These are phyloP conservation scores for Mercurialis annua DNA, from an alignment of 345 rosid genomes.

Conservation along the genomic window DNA sequence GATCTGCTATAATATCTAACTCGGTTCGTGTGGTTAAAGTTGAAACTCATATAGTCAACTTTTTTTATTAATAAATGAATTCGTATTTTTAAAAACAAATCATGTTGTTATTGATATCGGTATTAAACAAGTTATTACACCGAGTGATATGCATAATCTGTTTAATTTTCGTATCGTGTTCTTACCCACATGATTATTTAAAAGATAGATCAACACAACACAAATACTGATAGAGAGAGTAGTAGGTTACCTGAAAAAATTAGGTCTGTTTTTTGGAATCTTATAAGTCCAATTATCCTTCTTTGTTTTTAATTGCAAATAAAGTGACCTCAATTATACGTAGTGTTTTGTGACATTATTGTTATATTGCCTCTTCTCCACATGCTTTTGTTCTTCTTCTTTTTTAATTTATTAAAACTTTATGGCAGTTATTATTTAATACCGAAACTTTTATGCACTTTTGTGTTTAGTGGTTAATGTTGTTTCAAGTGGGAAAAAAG, in stretches of 20 bases:
- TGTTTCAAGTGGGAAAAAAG: background rate
- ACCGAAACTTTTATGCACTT: background rate
- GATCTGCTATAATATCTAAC: no score
- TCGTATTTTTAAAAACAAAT: no score
- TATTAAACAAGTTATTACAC: no score
- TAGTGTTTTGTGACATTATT: background rate
- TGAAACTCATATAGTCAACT: no score
- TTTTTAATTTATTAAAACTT: background rate
- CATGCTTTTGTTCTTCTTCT: background rate
- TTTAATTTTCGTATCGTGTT: no score
- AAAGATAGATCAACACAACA: background rate
- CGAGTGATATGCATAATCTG: no score
- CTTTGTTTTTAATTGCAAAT: background rate
- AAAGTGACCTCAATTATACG: background rate
- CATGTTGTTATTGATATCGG: no score
- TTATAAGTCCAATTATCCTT: background rate
- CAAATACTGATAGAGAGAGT: background rate
- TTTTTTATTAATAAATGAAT: no score
- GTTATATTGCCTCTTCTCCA: background rate
- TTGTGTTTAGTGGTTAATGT: background rate
- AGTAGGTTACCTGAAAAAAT: constrained; percentile 25
- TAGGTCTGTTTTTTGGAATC: constrained; percentile 19
- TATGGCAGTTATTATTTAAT: no score
- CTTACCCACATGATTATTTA: no score
- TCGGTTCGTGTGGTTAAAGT: no score